These are phyloP conservation scores for Epichloe brachyelytri DNA, from an alignment of 2,329 filamentous ascomycete species.

Conservation along the genomic window DNA sequence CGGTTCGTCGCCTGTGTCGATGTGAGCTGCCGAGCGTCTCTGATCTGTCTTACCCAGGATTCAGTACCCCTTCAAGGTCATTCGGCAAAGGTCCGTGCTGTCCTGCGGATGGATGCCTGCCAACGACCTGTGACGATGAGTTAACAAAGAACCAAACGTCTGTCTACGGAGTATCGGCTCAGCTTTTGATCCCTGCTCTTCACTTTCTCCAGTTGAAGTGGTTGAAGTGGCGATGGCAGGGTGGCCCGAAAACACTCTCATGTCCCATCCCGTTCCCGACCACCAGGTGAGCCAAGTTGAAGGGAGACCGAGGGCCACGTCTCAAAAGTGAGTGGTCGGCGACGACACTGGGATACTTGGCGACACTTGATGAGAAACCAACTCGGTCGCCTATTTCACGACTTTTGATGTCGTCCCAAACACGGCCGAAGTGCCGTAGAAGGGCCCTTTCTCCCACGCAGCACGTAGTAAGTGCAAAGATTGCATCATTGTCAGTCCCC, in stretches of 20 bases:
- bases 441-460: background rate
- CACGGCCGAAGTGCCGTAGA: background rate
- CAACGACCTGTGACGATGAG: too few relatives aligned
- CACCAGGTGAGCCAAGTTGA: background rate
- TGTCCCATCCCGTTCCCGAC: background rate
- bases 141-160: too few relatives aligned
- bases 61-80: background rate
- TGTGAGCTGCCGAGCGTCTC: background rate
- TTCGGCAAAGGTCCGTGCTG: background rate
- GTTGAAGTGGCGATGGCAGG: background rate
- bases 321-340: background rate
- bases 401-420: background rate
- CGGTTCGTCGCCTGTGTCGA: background rate
- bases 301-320: background rate
- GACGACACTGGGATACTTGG: background rate
- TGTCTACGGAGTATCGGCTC: background rate
- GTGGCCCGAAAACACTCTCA: background rate
- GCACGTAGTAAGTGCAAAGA: background rate
- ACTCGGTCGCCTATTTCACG: background rate
- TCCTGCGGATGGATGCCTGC: background rate
- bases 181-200: background rate
- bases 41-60: conserved; percentile 1
- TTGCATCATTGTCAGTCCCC: background rate
- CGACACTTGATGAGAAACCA: background rate
- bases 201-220: background rate